Evolutionary conservation across 2,329 filamentous ascomycete species (phyloP).

Genomic region (Xylaria sp.): DNA sequence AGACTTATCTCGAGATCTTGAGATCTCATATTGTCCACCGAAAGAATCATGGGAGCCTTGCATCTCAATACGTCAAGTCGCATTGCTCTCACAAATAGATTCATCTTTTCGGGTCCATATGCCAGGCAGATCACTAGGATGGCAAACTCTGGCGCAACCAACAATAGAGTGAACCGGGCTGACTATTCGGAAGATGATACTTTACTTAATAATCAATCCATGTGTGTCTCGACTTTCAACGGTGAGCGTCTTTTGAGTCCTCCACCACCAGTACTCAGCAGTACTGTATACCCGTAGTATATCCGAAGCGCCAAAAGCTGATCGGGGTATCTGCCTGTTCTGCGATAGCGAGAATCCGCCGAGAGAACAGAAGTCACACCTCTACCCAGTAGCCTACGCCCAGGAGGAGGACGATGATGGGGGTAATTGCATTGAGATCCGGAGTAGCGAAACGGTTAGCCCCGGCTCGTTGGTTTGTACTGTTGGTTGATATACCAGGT

Average conservation of each 20-base stretch:
- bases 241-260: slow-evolving; percentile 4
- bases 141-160: neutral
- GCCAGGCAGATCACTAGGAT: neutral
- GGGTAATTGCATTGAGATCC: neutral
- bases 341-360: slow-evolving; percentile 19
- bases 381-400: too few relatives aligned
- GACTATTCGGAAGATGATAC: neutral
- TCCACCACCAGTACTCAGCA: neutral
- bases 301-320: neutral
- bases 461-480: neutral
- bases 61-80: neutral
- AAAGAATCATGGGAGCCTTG: neutral
- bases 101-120: neutral
- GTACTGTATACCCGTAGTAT: slow-evolving; percentile 7
- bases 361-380: slow-evolving; percentile 14
- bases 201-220: slow-evolving; percentile 3
- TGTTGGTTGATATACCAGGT: slow-evolving; percentile 10
- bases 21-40: slow-evolving; percentile 6
- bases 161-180: neutral
- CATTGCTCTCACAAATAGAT: neutral
- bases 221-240: slow-evolving; percentile 1
- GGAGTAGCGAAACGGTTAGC: slow-evolving; percentile 5
- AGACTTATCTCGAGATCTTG: slow-evolving; percentile 5
- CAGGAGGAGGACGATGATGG: neutral
- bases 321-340: slow-evolving; percentile 11